Conservation (phyloP, 2,329 filamentous ascomycete species). For the Cladophialophora immunda region DNA sequence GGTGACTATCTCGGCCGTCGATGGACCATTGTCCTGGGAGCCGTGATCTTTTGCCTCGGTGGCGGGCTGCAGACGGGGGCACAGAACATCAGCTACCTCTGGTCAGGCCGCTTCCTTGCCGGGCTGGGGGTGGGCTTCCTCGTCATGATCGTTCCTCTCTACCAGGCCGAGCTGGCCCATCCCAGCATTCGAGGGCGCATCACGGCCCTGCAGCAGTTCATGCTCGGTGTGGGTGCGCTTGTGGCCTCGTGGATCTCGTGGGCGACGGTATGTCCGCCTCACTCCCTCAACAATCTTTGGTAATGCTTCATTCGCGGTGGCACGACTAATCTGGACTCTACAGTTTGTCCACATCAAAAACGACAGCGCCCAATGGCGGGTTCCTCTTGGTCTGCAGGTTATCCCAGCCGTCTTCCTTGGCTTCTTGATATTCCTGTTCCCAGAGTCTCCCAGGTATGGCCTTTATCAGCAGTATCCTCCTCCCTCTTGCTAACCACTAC, state of each 20-base stretch:
- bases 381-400: slow-evolving; percentile 74
- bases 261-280: slow-evolving; percentile 52
- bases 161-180: slow-evolving; percentile 81
- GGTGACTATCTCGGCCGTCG: slow-evolving; percentile 74
- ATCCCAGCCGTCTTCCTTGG: slow-evolving; percentile 72
- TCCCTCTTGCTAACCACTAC: slow-evolving; percentile 57
- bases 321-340: neutral
- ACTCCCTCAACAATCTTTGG: neutral
- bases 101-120: slow-evolving; percentile 73
- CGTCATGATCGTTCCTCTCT: slow-evolving; percentile 73
- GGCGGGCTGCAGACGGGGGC: slow-evolving; percentile 78
- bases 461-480: slow-evolving; percentile 34
- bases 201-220: slow-evolving; percentile 81
- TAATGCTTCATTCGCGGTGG: neutral
- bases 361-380: slow-evolving; percentile 66
- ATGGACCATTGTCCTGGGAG: slow-evolving; percentile 75
- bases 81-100: slow-evolving; percentile 67
- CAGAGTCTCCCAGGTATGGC: slow-evolving; percentile 59
- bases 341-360: slow-evolving; percentile 59
- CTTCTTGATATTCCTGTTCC: slow-evolving; percentile 74
- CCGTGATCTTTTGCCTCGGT: slow-evolving; percentile 75
- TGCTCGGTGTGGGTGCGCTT: slow-evolving; percentile 79
- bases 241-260: slow-evolving; percentile 78
- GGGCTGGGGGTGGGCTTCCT: slow-evolving; percentile 71
- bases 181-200: slow-evolving; percentile 79